phyloP scores from a whole-genome alignment of 2,329 filamentous ascomycete species.

The Aspergillus puulaauensis region DNA sequence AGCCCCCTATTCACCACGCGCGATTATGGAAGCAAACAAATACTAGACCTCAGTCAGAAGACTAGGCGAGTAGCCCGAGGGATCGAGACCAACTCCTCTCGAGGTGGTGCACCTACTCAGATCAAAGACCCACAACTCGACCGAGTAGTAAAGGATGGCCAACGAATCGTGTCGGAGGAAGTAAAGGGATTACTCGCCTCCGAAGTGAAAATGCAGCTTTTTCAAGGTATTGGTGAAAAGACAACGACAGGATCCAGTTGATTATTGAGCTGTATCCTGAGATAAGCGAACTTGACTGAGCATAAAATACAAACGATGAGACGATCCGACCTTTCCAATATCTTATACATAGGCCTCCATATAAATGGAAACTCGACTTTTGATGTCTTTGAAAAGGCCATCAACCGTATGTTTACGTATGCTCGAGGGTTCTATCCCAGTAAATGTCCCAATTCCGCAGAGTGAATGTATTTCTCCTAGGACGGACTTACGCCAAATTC shows the following conservation, averaged over 20 bases:
- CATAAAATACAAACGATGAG: background rate
- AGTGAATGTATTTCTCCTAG: too few relatives aligned
- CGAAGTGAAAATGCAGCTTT: constrained; percentile 54
- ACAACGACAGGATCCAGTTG: constrained; percentile 16
- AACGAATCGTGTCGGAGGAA: constrained; percentile 59
- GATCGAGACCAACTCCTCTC: constrained; percentile 33
- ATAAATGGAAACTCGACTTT: background rate
- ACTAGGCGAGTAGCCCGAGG: constrained; percentile 63
- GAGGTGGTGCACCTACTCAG: constrained; percentile 27
- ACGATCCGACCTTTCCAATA: background rate
- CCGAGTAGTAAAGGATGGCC: constrained; percentile 56
- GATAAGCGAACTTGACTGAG: background rate
- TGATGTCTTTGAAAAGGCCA: background rate
- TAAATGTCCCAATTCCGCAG: too few relatives aligned
- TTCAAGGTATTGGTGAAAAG: constrained; percentile 42
- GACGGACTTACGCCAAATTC: too few relatives aligned
- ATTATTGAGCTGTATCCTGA: background rate
- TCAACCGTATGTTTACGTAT: background rate
- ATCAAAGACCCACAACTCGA: constrained; percentile 49
- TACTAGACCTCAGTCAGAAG: constrained; percentile 82
- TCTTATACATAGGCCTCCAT: background rate
- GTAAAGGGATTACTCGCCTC: constrained; percentile 46
- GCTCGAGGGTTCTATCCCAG: too few relatives aligned
- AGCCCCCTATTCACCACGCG: constrained; percentile 88
- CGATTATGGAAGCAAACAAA: constrained; percentile 90